Evolutionary conservation across 2,329 filamentous ascomycete genomes (phyloP), one percentile per base, ranked within the genome.

Genomic region (Penicillium sp.): DNA sequence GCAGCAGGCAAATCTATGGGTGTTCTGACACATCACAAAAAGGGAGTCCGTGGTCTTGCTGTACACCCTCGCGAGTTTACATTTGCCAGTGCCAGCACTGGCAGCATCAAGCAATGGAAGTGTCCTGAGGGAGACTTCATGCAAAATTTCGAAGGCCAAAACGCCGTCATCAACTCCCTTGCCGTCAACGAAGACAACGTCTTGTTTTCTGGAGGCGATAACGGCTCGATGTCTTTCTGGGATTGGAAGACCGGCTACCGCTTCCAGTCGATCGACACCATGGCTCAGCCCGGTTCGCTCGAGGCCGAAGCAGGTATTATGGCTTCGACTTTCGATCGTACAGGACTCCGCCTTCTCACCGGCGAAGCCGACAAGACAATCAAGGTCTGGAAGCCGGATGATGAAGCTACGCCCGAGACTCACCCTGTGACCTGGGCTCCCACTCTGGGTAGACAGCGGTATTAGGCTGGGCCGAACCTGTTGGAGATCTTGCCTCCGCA

Each of bases 101-200:
- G 85, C 15, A 89, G 85, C 60, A 95, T 98, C 68, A 98, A 98
- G 72, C 92, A 98, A 68, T 98, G 92, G 90, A 95, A 96, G 64
- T 96, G 89, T 52, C 93, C 93, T 1, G 88, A 95, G 61, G 93
- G 90, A 25, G 87, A 87, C 11, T 96, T 98, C 61, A 98, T 98
- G 92, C 89, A 95, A 65, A 96, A 96, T 61, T 96, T 96, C 57
- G 86, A 95, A 29, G 90, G 90, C 3, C 90, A 96, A 59, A 95
- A 95, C 57, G 79, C 87, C 43, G 93, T 98, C 61, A 90, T 98
- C 70, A 98, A 98, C 67, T 88, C 88, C 0, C 70, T 98, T 30
- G 77, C 87, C 29, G 88, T 92, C 20, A 98, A 98, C 62, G 85
- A 93, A 56, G 87, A 95, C 61, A 92, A 95, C 55, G 86, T 96